Base-by-base conservation (phyloP, 148 eudicot genomes). In the Vaccinium corymbosum region DNA sequence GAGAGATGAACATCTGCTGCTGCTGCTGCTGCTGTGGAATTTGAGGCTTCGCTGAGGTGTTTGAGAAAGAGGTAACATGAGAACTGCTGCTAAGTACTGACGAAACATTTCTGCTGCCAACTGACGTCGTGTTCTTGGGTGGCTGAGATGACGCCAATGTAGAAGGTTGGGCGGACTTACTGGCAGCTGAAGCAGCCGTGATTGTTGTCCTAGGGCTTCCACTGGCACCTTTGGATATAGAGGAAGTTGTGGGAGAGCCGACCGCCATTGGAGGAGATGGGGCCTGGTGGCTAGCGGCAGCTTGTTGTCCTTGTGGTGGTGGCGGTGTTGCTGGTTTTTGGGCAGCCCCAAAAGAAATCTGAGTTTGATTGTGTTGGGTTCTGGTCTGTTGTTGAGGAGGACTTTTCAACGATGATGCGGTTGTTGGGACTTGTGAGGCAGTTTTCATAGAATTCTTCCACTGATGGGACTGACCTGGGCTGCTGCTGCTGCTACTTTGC, bases 241-340 rank as follows among this genome's bases (percentile, higher is more conserved):
- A 91, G 27, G 98, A 93, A 59, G 90, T 90, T 49, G 98, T 90
- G 10, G 98, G 98, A n/a, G 98, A 95, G 29, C 96, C 93, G 62
- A 91, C 94, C 81, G 89, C 81, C 94, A 95, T 88, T 4, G 98
- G 95, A 0, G 97, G 84, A 83, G 98, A 89, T 4, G 93, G 87
- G 17, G 89, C 83, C 83, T 90, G 99, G 78, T 84, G 89, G 66
- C 76, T 87, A 73, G 59, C 85, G 1, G 85, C 88, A 53, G 83
- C 79, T 68, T 88, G 93, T 59, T 91, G 96, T 49, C 90, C 90
- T 80, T 91, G 97, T n/a, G 96, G 84, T 61, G 85, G 87, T 61
- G 85, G 86, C 52, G 86, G 19, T n/a, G 89, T 48, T 32, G 90
- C 77, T 51, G 89, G 77, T 82, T 94, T 93, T 38, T 88, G 89